These are phyloP conservation scores for Ajuga chamaepitys DNA, from an alignment of 257 asterid genomes.

Conservation along the genomic window DNA sequence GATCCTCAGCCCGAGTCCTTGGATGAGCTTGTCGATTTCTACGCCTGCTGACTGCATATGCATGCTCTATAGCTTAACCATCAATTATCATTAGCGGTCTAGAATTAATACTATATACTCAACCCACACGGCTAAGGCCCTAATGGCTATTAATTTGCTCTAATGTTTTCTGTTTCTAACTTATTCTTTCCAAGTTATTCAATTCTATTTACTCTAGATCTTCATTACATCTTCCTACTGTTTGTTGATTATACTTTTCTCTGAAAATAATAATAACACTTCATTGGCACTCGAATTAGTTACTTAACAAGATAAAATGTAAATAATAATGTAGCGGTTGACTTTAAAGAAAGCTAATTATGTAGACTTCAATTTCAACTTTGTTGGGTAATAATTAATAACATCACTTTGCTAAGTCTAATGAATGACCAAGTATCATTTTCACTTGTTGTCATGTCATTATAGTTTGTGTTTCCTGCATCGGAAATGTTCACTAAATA, in stretches of 20 bases:
- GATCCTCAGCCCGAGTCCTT: conserved; percentile 86
- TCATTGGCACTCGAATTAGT: background rate
- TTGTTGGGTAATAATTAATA: background rate
- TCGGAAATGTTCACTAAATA: too few relatives aligned
- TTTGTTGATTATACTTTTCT: too few relatives aligned
- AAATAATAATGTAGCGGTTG: background rate
- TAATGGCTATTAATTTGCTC: conserved; percentile 14
- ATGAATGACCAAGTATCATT: conserved; percentile 15
- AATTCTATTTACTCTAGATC: background rate
- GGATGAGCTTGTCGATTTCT: conserved; percentile 51
- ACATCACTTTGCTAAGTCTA: conserved; percentile 8
- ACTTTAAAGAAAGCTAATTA: background rate
- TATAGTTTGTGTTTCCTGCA: background rate
- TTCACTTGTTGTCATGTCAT: background rate
- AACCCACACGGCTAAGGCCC: conserved; percentile 20
- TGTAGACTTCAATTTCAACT: conserved; percentile 14
- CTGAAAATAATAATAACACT: background rate
- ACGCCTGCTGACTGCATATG: conserved; percentile 46
- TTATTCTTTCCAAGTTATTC: conserved; percentile 10
- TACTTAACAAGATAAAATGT: background rate
- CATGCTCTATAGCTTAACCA: conserved; percentile 33
- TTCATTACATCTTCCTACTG: background rate
- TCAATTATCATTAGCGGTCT: conserved; percentile 25
- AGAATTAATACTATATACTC: conserved; percentile 23
- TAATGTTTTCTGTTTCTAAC: conserved; percentile 12